phyloP scores from a whole-genome alignment of 768 basidiomycete species.

The Suillus sp. region DNA sequence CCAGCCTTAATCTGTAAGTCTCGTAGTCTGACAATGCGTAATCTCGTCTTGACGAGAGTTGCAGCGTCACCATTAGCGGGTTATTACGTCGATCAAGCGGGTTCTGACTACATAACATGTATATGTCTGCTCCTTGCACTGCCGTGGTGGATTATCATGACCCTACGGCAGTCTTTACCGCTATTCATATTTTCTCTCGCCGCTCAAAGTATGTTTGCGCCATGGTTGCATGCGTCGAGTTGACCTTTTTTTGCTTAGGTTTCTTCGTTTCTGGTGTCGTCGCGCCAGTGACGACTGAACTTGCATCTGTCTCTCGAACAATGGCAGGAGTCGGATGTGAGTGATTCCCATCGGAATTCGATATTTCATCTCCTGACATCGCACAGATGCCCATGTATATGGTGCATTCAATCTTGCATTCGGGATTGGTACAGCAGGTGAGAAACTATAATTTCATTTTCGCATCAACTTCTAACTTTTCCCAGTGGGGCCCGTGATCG shows the following conservation, averaged over 20 bases:
- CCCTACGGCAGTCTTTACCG: slow-evolving; percentile 53
- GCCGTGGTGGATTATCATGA: slow-evolving; percentile 66
- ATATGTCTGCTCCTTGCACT: slow-evolving; percentile 51
- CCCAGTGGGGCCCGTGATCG: slow-evolving; percentile 69
- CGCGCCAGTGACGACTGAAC: slow-evolving; percentile 65
- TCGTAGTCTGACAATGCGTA: not conserved
- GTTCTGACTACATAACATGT: slow-evolving; percentile 56
- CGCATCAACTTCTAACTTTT: slow-evolving; percentile 11
- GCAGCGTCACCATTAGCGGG: slow-evolving; percentile 64
- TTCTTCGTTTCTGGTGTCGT: slow-evolving; percentile 63
- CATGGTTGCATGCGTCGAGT: not conserved
- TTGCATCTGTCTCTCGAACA: slow-evolving; percentile 57
- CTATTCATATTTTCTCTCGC: slow-evolving; percentile 44
- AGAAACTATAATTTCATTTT: slow-evolving; percentile 23
- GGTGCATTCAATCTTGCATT: slow-evolving; percentile 75
- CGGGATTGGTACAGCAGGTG: slow-evolving; percentile 63
- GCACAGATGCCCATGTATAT: slow-evolving; percentile 70
- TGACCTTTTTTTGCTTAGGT: slow-evolving; percentile 38
- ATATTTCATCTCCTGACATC: slow-evolving; percentile 7
- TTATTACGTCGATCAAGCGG: slow-evolving; percentile 54
- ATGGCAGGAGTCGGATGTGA: slow-evolving; percentile 70
- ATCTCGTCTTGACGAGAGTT: slow-evolving; percentile 6
- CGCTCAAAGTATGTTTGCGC: slow-evolving; percentile 49
- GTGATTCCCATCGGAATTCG: slow-evolving; percentile 24
- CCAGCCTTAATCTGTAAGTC: slow-evolving; percentile 65